These are phyloP conservation scores for Drosera spatulata DNA, from an alignment of 179 eudicot species.

Conservation along the genomic window DNA sequence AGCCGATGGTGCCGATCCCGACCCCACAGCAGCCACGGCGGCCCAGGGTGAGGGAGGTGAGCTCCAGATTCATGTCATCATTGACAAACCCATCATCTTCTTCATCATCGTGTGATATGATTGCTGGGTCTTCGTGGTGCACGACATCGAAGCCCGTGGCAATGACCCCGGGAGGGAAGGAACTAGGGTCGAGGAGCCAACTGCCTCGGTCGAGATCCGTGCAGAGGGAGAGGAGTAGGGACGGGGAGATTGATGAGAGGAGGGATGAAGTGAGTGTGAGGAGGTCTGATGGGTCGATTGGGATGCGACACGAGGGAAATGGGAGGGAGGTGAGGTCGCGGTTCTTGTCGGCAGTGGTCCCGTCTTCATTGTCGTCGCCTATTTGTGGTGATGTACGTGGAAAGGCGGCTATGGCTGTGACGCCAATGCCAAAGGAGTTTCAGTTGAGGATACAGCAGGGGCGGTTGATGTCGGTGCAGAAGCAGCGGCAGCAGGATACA, in stretches of 20 bases:
- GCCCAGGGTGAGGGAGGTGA: slow-evolving; percentile 72
- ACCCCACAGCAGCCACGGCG: slow-evolving; percentile 46
- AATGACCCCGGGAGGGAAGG: too few species aligned
- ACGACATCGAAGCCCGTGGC: too few species aligned
- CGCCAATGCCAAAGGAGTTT: slow-evolving; percentile 25
- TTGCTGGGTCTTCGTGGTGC: too few species aligned
- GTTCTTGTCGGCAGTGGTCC: too few species aligned
- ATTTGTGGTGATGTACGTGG: slow-evolving; percentile 14
- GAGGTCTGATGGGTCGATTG: too few species aligned
- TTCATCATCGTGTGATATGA: background rate
- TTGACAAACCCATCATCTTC: slow-evolving; percentile 9
- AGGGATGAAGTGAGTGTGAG: too few species aligned
- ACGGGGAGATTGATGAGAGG: too few species aligned
- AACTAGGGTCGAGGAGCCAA: too few species aligned
- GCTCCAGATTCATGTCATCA: slow-evolving; percentile 79
- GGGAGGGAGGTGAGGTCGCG: too few species aligned
- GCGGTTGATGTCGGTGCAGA: slow-evolving; percentile 35
- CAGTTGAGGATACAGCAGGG: slow-evolving; percentile 12
- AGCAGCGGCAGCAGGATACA: slow-evolving; percentile 16
- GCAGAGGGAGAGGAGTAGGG: too few species aligned
- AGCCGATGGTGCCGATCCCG: slow-evolving; percentile 7
- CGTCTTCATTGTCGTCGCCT: slow-evolving; percentile 2
- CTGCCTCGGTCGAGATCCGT: too few species aligned
- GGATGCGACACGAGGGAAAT: too few species aligned
- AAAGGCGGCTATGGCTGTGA: slow-evolving; percentile 8